phyloP scores from a whole-genome alignment of 352 stramenopile genomes.

The Phytophthora tentaculata region DNA sequence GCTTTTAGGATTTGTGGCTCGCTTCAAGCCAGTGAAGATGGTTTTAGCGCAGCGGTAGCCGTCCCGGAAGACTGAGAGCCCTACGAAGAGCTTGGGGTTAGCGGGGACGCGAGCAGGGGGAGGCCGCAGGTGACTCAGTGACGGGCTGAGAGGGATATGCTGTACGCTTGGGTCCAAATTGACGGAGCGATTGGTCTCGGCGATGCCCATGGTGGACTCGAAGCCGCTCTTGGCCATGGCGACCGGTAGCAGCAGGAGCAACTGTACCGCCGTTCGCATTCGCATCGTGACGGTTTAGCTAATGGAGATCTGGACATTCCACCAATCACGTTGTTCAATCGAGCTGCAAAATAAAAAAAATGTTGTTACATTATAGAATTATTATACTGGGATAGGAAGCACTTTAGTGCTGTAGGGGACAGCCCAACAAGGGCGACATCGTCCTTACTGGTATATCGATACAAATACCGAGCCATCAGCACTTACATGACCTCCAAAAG shows the following conservation, averaged over 20 bases:
- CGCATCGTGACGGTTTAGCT: constrained; percentile 1
- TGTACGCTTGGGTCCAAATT: constrained; percentile 67
- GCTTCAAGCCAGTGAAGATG: constrained; percentile 73
- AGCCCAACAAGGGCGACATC: too few relatives aligned
- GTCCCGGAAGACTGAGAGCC: constrained; percentile 80
- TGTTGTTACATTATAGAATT: too few relatives aligned
- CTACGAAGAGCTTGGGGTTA: constrained; percentile 59
- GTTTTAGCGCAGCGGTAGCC: constrained; percentile 75
- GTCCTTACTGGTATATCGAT: too few relatives aligned
- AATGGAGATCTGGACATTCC: not conserved
- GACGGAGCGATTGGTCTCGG: constrained; percentile 56
- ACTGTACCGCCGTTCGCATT: constrained; percentile 4
- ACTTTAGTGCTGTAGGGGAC: too few relatives aligned
- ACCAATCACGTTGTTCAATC: not conserved
- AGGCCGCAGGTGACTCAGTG: constrained; percentile 51
- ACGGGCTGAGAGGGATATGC: constrained; percentile 54
- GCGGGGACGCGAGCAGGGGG: constrained; percentile 48
- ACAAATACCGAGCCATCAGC: too few relatives aligned
- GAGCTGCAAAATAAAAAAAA: too few relatives aligned
- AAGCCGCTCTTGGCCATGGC: constrained; percentile 27
- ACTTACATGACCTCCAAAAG: too few relatives aligned
- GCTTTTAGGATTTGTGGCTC: constrained; percentile 55
- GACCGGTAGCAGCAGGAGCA: not conserved
- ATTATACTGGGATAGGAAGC: too few relatives aligned
- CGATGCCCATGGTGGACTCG: constrained; percentile 54